Percentiles rank a stretch among this genome's conserved stretches.
Conservation (phyloP, 2,329 filamentous ascomycete genomes). For the Aspergillus sp. region DNA sequence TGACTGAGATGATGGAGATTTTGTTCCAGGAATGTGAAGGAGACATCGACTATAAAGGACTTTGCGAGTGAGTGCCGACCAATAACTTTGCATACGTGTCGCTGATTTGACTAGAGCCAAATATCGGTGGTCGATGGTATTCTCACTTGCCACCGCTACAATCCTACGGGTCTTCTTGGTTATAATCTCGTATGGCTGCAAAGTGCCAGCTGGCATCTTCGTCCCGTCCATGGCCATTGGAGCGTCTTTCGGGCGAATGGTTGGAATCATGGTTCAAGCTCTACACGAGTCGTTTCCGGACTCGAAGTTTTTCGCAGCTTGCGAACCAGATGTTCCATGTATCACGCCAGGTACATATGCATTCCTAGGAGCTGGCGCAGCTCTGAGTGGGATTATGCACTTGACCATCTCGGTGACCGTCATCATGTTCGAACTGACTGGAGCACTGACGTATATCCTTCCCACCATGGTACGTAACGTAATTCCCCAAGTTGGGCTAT, state of each 20-base stretch:
- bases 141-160: conserved; percentile 79
- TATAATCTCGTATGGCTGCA: conserved; percentile 95
- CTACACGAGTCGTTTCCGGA: conserved; percentile 82
- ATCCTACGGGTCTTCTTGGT: conserved; percentile 81
- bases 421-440: conserved; percentile 99
- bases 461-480: conserved; percentile 75
- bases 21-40: conserved; percentile 93
- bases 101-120: conserved; percentile 49
- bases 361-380: conserved; percentile 88
- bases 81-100: background rate
- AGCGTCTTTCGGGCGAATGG: conserved; percentile 86
- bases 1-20: conserved; percentile 99
- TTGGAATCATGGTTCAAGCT: conserved; percentile 93
- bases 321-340: conserved; percentile 87
- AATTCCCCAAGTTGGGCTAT: background rate
- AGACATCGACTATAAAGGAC: conserved; percentile 81
- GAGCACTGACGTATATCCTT: conserved; percentile 94
- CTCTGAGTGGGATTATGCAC: conserved; percentile 96
- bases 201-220: conserved; percentile 96
- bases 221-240: conserved; percentile 98
- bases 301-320: conserved; percentile 84
- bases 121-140: conserved; percentile 76
- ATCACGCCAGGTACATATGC: conserved; percentile 98
- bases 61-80: conserved; percentile 70
- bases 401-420: conserved; percentile 96